phyloP scores from a whole-genome alignment of 1,139 yeast species.

The Hemisphaericaspora xylofermentans region DNA sequence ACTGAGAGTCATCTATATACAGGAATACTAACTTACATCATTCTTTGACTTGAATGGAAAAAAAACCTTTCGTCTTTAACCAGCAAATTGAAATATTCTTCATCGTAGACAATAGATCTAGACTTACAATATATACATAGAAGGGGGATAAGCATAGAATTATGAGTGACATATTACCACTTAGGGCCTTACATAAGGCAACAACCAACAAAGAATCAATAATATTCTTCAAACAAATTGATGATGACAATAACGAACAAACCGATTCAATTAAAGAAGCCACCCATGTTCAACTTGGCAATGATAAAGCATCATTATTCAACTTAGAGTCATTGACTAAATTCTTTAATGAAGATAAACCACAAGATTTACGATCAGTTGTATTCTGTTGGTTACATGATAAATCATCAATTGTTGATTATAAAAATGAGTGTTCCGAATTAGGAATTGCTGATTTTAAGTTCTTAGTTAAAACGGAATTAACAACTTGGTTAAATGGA shows the following conservation, averaged over 20 bases:
- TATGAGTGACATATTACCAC: constrained; percentile 9
- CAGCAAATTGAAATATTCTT: too few relatives aligned
- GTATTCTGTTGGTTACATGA: constrained; percentile 80
- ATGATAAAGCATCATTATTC: constrained; percentile 16
- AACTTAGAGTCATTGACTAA: constrained; percentile 51
- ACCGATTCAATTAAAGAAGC: constrained; percentile 35
- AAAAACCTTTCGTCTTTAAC: too few relatives aligned
- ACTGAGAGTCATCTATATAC: too few relatives aligned
- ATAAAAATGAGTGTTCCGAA: constrained; percentile 70
- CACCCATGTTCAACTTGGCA: constrained; percentile 33
- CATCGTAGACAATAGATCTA: too few relatives aligned
- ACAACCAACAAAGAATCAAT: constrained; percentile 26
- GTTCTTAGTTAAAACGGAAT: constrained; percentile 82
- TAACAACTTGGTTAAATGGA: constrained; percentile 79
- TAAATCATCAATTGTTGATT: constrained; percentile 78
- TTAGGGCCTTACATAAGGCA: constrained; percentile 23
- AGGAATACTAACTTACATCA: too few relatives aligned
- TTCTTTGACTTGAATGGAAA: too few relatives aligned
- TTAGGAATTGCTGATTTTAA: constrained; percentile 68
- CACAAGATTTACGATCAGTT: constrained; percentile 59
- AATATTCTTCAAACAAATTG: constrained; percentile 18
- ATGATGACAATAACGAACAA: constrained; percentile 15
- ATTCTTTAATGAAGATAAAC: constrained; percentile 53
- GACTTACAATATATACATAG: neutral
- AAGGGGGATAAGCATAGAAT: neutral